phyloP scores from a whole-genome alignment of 2,329 filamentous ascomycete species.

The Fusarium subtropicale region DNA sequence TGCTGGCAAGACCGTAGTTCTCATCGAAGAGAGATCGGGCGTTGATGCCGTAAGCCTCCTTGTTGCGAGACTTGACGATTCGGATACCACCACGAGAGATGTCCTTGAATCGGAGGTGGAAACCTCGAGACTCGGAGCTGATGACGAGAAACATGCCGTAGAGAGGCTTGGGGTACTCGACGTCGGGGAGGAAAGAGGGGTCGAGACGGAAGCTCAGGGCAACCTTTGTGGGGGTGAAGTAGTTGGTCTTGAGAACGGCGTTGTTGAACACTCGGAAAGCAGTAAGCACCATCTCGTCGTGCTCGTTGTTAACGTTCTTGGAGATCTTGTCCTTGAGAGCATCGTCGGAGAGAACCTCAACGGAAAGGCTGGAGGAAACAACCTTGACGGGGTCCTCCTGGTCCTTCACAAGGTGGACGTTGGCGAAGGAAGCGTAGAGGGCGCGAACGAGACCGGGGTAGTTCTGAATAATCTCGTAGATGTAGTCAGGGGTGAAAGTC shows the following conservation, averaged over 20 bases:
- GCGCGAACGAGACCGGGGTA: constrained; percentile 89
- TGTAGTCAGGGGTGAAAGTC: constrained; percentile 98
- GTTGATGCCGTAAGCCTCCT: constrained; percentile 96
- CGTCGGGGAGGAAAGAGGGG: constrained; percentile 85
- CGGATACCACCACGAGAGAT: constrained; percentile 97
- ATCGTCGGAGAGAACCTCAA: constrained; percentile 79
- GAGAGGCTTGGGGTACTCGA: constrained; percentile 92
- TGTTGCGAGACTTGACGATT: constrained; percentile 97
- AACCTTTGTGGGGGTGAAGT: constrained; percentile 96
- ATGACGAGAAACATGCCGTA: constrained; percentile 99
- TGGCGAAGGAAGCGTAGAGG: constrained; percentile 92
- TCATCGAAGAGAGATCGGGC: constrained; percentile 96
- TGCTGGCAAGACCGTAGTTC: constrained; percentile 98
- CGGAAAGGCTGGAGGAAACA: constrained; percentile 66
- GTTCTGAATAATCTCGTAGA: constrained; percentile 93
- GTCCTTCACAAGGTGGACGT: constrained; percentile 75
- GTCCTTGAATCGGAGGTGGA: constrained; percentile 97
- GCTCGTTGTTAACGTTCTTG: constrained; percentile 87
- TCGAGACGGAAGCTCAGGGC: constrained; percentile 96
- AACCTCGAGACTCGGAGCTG: constrained; percentile 94
- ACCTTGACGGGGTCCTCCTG: constrained; percentile 63
- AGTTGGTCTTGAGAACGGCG: constrained; percentile 96
- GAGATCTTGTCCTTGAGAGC: constrained; percentile 81
- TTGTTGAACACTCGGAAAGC: constrained; percentile 97
- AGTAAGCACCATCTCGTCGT: constrained; percentile 98